These are phyloP conservation scores for Drosera capensis DNA, from an alignment of 148 eudicot genomes.

Conservation along the genomic window DNA sequence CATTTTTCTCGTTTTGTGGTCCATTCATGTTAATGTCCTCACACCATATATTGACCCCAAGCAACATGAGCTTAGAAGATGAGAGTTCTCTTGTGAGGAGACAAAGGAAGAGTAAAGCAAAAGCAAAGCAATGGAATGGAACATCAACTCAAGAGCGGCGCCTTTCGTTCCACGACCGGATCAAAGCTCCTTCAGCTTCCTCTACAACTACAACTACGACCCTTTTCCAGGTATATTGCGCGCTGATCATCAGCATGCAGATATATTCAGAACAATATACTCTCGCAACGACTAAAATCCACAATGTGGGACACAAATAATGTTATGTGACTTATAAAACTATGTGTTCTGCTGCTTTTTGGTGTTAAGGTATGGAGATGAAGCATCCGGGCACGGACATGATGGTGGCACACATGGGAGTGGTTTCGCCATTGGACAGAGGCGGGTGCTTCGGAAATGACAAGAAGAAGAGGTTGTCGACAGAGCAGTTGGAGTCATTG, in stretches of 20 bases:
- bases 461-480: constrained; percentile 45
- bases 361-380: neutral
- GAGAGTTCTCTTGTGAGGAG: constrained; percentile 1
- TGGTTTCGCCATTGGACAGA: constrained; percentile 1
- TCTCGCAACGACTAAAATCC: neutral
- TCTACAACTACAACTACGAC: neutral
- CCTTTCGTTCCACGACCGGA: constrained; percentile 1
- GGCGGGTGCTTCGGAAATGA: constrained; percentile 3
- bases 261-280: no score
- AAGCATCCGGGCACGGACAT: neutral
- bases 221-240: neutral
- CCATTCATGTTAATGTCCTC: neutral
- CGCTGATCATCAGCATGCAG: neutral
- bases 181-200: neutral
- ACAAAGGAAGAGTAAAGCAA: neutral
- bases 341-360: neutral
- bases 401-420: neutral
- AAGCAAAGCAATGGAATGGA: neutral
- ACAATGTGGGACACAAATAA: neutral
- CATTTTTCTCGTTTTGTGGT: constrained; percentile 5
- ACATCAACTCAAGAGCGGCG: neutral
- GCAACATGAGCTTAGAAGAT: neutral
- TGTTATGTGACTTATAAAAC: neutral
- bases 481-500: constrained; percentile 50
- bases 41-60: constrained; percentile 3